A percentile compares a stretch with the other conserved stretches of the same genome.
phyloP scores from a whole-genome alignment of 495 filamentous ascomycete species.

The Podospora pseudoanserina region DNA sequence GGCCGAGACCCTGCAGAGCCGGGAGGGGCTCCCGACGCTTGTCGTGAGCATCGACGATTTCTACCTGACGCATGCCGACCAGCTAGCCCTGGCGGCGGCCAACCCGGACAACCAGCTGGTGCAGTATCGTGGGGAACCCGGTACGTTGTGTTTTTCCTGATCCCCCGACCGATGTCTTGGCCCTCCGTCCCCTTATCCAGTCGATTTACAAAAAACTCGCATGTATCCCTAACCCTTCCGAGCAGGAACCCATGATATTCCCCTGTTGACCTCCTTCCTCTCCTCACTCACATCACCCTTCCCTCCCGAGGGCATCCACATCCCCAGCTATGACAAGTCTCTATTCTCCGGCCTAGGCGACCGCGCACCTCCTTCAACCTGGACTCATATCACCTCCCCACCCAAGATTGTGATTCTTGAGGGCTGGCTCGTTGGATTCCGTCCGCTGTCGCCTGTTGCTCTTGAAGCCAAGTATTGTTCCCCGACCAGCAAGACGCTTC shows the following conservation, averaged over 20 bases:
- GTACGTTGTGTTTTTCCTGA: slow-evolving; percentile 26
- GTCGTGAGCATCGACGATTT: slow-evolving; percentile 90
- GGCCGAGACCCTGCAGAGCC: slow-evolving; percentile 58
- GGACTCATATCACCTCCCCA: slow-evolving; percentile 34
- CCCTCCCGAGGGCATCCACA: slow-evolving; percentile 47
- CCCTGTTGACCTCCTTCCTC: slow-evolving; percentile 61
- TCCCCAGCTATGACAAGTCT: slow-evolving; percentile 84
- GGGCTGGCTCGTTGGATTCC: slow-evolving; percentile 91
- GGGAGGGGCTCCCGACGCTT: slow-evolving; percentile 64
- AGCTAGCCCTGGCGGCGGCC: slow-evolving; percentile 60
- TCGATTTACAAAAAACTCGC: neutral
- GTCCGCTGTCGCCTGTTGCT: slow-evolving; percentile 52
- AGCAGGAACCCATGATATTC: slow-evolving; percentile 75
- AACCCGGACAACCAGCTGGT: slow-evolving; percentile 71
- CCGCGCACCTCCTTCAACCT: slow-evolving; percentile 53
- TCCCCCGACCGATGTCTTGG: neutral
- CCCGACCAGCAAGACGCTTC: slow-evolving; percentile 43
- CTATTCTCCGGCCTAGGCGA: slow-evolving; percentile 75
- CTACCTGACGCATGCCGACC: slow-evolving; percentile 72
- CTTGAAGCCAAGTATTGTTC: slow-evolving; percentile 54
- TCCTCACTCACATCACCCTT: slow-evolving; percentile 54
- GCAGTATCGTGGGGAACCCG: slow-evolving; percentile 77
- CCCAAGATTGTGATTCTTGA: slow-evolving; percentile 77
- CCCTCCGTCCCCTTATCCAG: neutral
- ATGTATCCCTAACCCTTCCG: neutral